Evolutionary conservation across 192 early-diverging fungal species (phyloP), one percentile per base, ranked within the genome.

Genomic region (Jimgerdemannia flammicorona): DNA sequence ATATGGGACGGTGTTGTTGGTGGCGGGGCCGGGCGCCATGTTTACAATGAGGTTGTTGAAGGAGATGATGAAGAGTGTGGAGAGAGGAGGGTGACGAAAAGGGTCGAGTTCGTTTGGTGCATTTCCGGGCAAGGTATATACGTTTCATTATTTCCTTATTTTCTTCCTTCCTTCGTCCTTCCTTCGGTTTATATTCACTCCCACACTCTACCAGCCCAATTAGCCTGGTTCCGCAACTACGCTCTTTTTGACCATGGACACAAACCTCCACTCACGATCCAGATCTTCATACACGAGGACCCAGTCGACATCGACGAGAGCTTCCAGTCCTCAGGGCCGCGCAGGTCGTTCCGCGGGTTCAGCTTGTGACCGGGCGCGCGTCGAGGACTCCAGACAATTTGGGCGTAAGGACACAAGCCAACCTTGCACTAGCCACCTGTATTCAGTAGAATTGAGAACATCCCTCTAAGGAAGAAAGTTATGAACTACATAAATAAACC

Each of bases 11-110:
- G 69, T 79, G 3, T 75, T 84, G 11, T 80, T 87, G 70, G 70
- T 82, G 44, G 78, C 77, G 4, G 86, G 86, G 14, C 81, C 86
- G 0, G 86, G 86, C 3, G 75, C 85, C 0, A 83, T 82, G 6
- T 87, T 80, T 76, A 73, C 74, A 70, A 78, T 87, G 1, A 81
- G 79, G 1, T 72, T 85, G 29, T 70, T 87, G 4, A 81, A 79
- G 72, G 82, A 84, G 29, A 68, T 68, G 40, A 39, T 76, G 42
- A 70, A 67, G n/a, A 65, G 8, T 4, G 71, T 64, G 49, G 74
- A 65, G 4, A 65, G 69, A 6, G 11, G 3, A 2, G 4, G 41
- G 29, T 29, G 29, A 0, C 20, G n/a, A 40, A 4, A 9, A n/a
- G 40, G n/a, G 18, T 43, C 41, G 19, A 66, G 70, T 41, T 54